Evolutionary conservation across 352 stramenopile species (phyloP), one percentile per base, ranked within the genome.

Genomic region (Phytophthora uliginosa): DNA sequence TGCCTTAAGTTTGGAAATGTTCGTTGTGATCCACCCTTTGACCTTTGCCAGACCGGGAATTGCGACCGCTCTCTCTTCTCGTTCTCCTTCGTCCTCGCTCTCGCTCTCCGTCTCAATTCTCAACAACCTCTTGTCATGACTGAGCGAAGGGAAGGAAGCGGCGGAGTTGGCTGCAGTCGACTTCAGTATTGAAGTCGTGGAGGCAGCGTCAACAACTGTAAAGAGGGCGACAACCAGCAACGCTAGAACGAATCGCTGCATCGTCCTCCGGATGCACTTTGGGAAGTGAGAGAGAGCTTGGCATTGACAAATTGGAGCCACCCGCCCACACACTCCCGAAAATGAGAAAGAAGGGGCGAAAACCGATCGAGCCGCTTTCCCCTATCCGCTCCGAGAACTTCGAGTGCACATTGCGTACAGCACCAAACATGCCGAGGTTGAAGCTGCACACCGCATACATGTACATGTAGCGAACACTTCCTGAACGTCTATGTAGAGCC

Each of bases 91-190:
- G n/a, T n/a, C n/a, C n/a, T n/a, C n/a, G n/a, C n/a, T n/a, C n/a
- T n/a, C n/a, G 40, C 24, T 26, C 24, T 26, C 24, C 24, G 28
- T 31, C 28, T 31, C 28, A 31, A 63, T 7, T 13, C 38, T 54
- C 42, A 42, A 54, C 20, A 66, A 66, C 22, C 48, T n/a, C 17
- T 51, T 12, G 31, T 24, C 17, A 66, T 58, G 13, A 66, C 34
- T 15, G 7, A 42, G 34, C 34, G 34, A 42, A 42, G 34, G 34
- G 9, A 42, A 12, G 13, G 34, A 42, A 17, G 34, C 34, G 9
- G 34, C 9, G 34, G 13, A 42, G 34, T 42, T 15, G 34, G 3
- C 9, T 42, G 13, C 34, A 42, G 34, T 42, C 34, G 13, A 42
- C 34, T 42, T 42, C 34, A 42, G 34, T 15, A 12, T 15, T 15